These are phyloP conservation scores for Globisporangium mamillatum DNA, from an alignment of 352 stramenopile genomes.

Conservation along the genomic window DNA sequence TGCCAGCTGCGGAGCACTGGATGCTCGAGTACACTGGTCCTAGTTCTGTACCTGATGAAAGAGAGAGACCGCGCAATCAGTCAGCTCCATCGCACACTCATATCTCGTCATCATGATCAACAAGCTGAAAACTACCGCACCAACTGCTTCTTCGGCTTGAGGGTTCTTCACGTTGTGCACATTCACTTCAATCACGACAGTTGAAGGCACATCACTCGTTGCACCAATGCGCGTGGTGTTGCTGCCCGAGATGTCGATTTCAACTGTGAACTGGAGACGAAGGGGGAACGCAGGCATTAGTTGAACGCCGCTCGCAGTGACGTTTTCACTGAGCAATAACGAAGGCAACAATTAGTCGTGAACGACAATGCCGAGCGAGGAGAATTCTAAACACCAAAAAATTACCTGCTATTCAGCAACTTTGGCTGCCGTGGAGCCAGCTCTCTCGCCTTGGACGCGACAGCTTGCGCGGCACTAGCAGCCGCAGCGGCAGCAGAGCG, in stretches of 20 bases:
- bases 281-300: constrained; percentile 60
- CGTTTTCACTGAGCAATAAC: constrained; percentile 17
- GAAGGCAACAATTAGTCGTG: neutral
- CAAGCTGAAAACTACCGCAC: constrained; percentile 22
- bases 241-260: constrained; percentile 37
- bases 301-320: constrained; percentile 23
- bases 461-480: constrained; percentile 19
- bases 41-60: constrained; percentile 28
- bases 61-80: neutral
- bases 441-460: constrained; percentile 56
- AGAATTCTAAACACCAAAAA: neutral
- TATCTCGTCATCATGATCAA: no score
- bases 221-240: neutral
- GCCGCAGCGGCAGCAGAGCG: constrained; percentile 16
- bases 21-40: constrained; percentile 72
- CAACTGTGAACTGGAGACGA: constrained; percentile 58
- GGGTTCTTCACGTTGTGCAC: constrained; percentile 63
- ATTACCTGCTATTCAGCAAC: constrained; percentile 54
- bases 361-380: neutral
- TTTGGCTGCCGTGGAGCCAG: constrained; percentile 46
- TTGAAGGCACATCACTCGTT: neutral
- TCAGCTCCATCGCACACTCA: neutral
- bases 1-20: constrained; percentile 49
- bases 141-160: constrained; percentile 39
- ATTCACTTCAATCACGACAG: constrained; percentile 42